Conservation (phyloP, 2,329 filamentous ascomycete genomes). For the Cytospora mali region DNA sequence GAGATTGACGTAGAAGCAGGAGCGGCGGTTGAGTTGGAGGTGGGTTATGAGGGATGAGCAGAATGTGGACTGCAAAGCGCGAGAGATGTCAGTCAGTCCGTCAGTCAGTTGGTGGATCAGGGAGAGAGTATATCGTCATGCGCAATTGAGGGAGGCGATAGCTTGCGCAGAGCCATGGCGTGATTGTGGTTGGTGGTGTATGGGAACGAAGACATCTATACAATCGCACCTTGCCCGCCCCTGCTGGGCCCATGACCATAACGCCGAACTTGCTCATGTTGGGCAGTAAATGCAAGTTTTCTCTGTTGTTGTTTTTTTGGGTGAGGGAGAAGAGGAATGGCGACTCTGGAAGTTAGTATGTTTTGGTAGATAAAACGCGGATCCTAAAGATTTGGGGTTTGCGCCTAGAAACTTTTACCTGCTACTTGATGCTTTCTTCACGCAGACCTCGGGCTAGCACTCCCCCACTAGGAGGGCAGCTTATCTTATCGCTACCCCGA, state of each 20-base stretch:
- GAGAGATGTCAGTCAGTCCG: background rate
- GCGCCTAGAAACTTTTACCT: background rate
- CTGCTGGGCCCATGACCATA: slow-evolving; percentile 94
- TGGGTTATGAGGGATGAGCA: slow-evolving; percentile 92
- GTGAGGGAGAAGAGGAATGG: too few species aligned
- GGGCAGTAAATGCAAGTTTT: slow-evolving; percentile 15
- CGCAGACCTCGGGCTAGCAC: background rate
- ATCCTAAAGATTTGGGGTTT: background rate
- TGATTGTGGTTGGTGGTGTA: too few species aligned
- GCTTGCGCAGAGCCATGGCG: too few species aligned
- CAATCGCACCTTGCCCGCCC: slow-evolving; percentile 77
- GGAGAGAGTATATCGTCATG: too few species aligned
- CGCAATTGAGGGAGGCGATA: too few species aligned
- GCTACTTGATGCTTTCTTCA: background rate
- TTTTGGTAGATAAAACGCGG: background rate
- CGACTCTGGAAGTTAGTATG: slow-evolving; percentile 4
- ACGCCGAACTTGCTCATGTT: slow-evolving; percentile 92
- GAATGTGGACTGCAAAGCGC: slow-evolving; percentile 73
- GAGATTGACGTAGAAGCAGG: slow-evolving; percentile 96
- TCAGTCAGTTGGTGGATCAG: background rate
- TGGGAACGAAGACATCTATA: too few species aligned
- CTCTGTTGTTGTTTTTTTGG: too few species aligned
- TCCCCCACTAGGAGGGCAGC: background rate
- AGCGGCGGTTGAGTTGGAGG: slow-evolving; percentile 86
- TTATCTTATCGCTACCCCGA: slow-evolving; percentile 1